Conservation (phyloP, 177 flowering plant genomes). For the Tripterygium wilfordii region DNA sequence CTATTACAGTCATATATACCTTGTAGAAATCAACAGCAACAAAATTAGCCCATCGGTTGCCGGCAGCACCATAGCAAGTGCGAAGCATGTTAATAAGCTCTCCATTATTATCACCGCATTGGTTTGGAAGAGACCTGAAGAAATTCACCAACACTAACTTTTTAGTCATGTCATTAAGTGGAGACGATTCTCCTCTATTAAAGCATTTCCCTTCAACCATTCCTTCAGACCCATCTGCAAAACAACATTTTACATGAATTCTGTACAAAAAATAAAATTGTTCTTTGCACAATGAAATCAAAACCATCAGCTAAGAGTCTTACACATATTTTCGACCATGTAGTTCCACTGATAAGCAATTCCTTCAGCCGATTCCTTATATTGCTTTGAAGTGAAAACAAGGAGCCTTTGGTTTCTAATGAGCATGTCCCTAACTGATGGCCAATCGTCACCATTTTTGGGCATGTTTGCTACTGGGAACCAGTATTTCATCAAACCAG, state of each 20-base stretch:
- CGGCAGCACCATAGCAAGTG: conserved; percentile 37
- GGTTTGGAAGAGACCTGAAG: conserved; percentile 23
- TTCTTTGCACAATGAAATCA: background rate
- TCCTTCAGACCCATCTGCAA: conserved; percentile 33
- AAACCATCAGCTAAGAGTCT: conserved; percentile 1
- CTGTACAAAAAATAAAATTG: background rate
- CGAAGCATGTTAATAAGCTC: conserved; percentile 20
- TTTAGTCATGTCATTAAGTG: conserved; percentile 8
- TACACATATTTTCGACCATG: conserved; percentile 43
- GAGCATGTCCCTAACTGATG: conserved; percentile 29
- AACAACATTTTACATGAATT: background rate
- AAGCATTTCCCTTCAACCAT: conserved; percentile 17
- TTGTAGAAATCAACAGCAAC: conserved; percentile 48
- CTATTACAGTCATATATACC: conserved; percentile 16
- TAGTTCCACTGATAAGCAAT: conserved; percentile 44
- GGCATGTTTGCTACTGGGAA: conserved; percentile 37
- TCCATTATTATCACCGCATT: conserved; percentile 30
- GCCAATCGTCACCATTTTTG: conserved; percentile 32
- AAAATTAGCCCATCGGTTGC: conserved; percentile 50
- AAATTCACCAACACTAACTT: conserved; percentile 37
- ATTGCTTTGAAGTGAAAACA: conserved; percentile 30
- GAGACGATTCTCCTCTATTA: conserved; percentile 14
- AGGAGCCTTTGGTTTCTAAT: conserved; percentile 23
- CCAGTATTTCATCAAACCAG: conserved; percentile 37
- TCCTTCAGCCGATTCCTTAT: conserved; percentile 28